Evolutionary conservation across 768 basidiomycete genomes (phyloP), one percentile per base, ranked within the genome.

Genomic region (Strobilomyces echinocephalus): DNA sequence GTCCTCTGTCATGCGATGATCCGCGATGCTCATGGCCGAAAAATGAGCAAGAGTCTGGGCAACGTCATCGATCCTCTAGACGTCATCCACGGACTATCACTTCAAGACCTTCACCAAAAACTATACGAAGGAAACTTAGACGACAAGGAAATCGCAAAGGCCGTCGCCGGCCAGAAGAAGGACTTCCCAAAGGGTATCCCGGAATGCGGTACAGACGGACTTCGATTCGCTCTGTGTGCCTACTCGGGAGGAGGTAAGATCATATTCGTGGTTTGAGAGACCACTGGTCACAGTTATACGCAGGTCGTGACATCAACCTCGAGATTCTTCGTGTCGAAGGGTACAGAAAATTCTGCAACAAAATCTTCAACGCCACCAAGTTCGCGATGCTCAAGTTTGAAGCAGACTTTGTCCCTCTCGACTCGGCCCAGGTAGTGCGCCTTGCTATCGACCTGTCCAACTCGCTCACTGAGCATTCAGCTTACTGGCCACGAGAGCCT

Each of bases 311-410:
- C 71, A 95, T 99, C 75, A 97, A 97, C 69, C 76, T 99, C 56
- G 94, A 98, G 67, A 94, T 99, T 60, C 72, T 92, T 57, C 86
- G 94, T 49, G 93, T 98, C 31, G 95, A 98, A 72, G 97, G 95
- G 2, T 98, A 98, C 72, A 85, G 97, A 71, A 98, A 98, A 72
- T 99, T 99, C 77, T 98, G 97, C 76, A 99, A 99, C 76, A 98
- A 98, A 77, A 84, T 98, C 26, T 98, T 95, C 80, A 99, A 99
- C 66, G 97, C 97, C 1, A 97, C 94, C 45, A 95, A 95, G 72
- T 98, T 99, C 63, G 95, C 95, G n/a, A 93, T 98, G 88, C 83
- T 97, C 69, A 95, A 95, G 74, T 77, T 99, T 31, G 94, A 93
- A 52, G 83, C 83, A 38, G 71, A 76, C 39, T 98, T 97, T 62